Evolutionary conservation across 2,329 filamentous ascomycete species (phyloP).

Genomic region (Ceratocystis papillata): DNA sequence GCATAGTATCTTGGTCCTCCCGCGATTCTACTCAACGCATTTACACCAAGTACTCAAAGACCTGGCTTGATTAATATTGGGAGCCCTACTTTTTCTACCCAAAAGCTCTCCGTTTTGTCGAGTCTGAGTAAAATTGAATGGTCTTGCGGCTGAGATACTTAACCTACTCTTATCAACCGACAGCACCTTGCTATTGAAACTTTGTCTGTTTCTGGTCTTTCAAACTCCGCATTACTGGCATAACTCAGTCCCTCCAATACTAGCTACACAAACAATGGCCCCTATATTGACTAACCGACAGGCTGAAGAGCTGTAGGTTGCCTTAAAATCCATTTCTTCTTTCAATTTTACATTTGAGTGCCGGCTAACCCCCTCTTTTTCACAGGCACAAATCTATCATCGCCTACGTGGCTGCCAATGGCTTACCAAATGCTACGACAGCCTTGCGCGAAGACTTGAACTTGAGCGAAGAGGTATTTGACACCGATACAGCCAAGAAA

Average conservation of each 20-base stretch:
- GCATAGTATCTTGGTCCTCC: not conserved
- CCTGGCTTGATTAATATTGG: not conserved
- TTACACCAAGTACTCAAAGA: no score
- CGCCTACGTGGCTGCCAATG: constrained; percentile 69
- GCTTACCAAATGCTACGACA: constrained; percentile 57
- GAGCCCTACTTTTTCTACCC: not conserved
- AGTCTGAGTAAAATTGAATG: not conserved
- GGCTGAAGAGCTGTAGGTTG: constrained; percentile 74
- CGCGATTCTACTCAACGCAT: not conserved
- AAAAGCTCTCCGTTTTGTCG: not conserved
- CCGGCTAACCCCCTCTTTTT: constrained; percentile 20
- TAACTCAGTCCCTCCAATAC: not conserved
- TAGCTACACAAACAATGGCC: constrained; percentile 45
- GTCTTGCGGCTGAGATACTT: not conserved
- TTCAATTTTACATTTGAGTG: constrained; percentile 19
- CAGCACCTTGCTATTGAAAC: not conserved
- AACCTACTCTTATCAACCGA: not conserved
- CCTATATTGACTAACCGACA: constrained; percentile 66
- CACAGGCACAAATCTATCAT: constrained; percentile 83
- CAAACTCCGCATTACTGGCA: not conserved
- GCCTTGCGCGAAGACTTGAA: constrained; percentile 67
- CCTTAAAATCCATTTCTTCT: not conserved
- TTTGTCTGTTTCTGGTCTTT: not conserved
- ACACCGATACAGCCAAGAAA: constrained; percentile 75
- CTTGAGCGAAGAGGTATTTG: constrained; percentile 59